These are phyloP conservation scores for Taphrina pruni DNA, from an alignment of 1,139 yeast genomes.

Conservation along the genomic window DNA sequence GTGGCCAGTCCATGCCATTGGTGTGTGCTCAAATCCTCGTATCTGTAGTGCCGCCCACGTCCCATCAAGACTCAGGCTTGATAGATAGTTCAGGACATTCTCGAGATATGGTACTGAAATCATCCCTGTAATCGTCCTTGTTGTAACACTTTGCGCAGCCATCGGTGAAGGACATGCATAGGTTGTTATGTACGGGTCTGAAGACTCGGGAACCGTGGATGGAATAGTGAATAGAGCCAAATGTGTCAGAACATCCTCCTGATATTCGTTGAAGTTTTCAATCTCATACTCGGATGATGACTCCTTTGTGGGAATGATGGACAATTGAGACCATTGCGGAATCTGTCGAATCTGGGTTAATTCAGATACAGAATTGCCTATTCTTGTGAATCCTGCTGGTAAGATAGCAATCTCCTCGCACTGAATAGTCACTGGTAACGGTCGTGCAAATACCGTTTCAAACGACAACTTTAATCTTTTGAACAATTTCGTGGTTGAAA, in stretches of 20 bases:
- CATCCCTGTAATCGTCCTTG: constrained; percentile 18
- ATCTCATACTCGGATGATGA: not conserved
- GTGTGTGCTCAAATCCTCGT: constrained; percentile 30
- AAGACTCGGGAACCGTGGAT: not conserved
- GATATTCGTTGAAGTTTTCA: constrained; percentile 16
- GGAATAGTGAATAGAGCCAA: constrained; percentile 19
- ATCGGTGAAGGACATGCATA: constrained; percentile 18
- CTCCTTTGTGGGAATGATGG: not conserved
- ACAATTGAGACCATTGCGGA: not conserved
- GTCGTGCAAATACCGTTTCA: not conserved
- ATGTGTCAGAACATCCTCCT: constrained; percentile 27
- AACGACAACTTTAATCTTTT: constrained; percentile 16
- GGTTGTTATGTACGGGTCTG: constrained; percentile 23
- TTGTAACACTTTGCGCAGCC: not conserved
- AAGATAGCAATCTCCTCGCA: not conserved
- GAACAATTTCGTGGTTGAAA: constrained; percentile 6
- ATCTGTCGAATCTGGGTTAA: not conserved
- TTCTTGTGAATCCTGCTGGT: not conserved
- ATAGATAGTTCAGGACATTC: not conserved
- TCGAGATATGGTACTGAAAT: constrained; percentile 14
- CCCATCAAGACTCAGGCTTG: not conserved
- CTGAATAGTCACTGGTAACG: not conserved
- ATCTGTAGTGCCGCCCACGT: constrained; percentile 19
- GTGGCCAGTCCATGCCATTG: constrained; percentile 31
- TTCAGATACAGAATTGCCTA: not conserved